phyloP scores from a whole-genome alignment of 78 protist genomes.

The Dictyostelium firmibasis region DNA sequence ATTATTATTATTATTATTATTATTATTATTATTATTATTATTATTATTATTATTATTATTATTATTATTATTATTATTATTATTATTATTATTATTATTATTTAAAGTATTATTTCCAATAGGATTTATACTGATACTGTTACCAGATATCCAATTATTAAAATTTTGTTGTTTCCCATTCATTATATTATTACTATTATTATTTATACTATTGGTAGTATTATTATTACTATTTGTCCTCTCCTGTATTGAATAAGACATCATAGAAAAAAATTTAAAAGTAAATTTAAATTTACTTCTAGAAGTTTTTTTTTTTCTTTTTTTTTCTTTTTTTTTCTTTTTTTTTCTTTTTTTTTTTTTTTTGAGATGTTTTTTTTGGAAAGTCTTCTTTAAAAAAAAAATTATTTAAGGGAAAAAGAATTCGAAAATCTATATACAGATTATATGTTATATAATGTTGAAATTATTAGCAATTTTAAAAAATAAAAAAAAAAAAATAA shows the following conservation, averaged over 20 bases:
- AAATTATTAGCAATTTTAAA: background rate
- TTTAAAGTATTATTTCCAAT: background rate
- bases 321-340: background rate
- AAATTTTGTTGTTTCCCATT: background rate
- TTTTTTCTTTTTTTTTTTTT: background rate
- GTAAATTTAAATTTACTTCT: background rate
- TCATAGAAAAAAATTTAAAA: background rate
- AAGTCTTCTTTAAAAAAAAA: no score
- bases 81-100: background rate
- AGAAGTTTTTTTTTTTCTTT: background rate
- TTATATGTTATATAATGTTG: background rate
- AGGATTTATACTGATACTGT: background rate
- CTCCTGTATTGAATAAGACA: constrained; percentile 28
- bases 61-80: background rate
- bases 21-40: background rate
- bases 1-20: background rate
- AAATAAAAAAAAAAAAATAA: no score
- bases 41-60: background rate
- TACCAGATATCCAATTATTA: background rate
- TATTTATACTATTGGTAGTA: background rate
- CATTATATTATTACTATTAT: background rate
- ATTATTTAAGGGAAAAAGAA: background rate
- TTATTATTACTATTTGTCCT: background rate
- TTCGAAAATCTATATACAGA: background rate
- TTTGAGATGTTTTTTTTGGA: background rate